These are phyloP conservation scores for Russula sp. DNA, from an alignment of 768 basidiomycete species.

Conservation along the genomic window DNA sequence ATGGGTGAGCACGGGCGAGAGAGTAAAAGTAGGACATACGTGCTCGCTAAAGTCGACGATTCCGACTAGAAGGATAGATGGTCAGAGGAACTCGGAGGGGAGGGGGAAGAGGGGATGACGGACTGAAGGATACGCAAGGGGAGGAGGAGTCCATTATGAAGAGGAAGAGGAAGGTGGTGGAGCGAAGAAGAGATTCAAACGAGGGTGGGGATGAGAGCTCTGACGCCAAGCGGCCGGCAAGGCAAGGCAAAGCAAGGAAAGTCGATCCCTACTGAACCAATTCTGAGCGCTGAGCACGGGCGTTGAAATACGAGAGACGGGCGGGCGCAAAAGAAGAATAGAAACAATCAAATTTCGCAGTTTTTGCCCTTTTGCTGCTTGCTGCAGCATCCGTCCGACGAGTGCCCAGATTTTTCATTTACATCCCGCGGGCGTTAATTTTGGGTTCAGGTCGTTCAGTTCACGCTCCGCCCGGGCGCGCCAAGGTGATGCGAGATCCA, in stretches of 20 bases:
- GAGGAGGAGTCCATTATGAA: slow-evolving; percentile 20
- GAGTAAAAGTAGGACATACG: slow-evolving; percentile 32
- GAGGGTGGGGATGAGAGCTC: not conserved
- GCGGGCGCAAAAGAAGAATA: too few species aligned
- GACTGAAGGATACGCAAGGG: slow-evolving; percentile 73
- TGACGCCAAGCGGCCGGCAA: too few species aligned
- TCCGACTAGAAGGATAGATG: slow-evolving; percentile 42
- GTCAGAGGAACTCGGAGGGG: not conserved
- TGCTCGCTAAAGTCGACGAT: slow-evolving; percentile 77
- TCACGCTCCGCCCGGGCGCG: not conserved
- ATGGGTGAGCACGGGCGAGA: slow-evolving; percentile 12
- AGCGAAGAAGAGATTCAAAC: not conserved
- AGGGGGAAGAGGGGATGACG: slow-evolving; percentile 27
- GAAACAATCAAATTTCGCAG: too few species aligned
- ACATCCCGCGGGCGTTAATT: not conserved
- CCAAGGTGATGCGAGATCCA: slow-evolving; percentile 8
- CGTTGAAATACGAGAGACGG: too few species aligned
- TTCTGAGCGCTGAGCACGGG: too few species aligned
- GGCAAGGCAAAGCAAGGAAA: too few species aligned
- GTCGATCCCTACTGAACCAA: too few species aligned
- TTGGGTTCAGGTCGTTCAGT: not conserved
- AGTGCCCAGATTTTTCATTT: not conserved
- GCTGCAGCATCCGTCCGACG: too few species aligned
- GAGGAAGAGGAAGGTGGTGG: not conserved
- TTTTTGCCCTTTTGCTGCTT: too few species aligned